Evolutionary conservation across 306 rosid species (phyloP), one percentile per base, ranked within the genome.

Genomic region (Fragaria ananassa): DNA sequence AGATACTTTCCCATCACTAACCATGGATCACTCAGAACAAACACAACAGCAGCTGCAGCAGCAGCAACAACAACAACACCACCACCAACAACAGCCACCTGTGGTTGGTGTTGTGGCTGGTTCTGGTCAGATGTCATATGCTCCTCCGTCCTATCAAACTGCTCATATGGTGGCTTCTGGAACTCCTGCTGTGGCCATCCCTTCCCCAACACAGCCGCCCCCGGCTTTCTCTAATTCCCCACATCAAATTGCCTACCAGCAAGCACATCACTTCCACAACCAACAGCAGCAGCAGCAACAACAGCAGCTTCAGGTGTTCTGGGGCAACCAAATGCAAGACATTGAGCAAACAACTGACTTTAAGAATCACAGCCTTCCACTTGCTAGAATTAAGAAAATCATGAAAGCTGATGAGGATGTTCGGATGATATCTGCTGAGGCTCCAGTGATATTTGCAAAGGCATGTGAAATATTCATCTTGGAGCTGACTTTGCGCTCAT

Each of bases 391-490:
- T 19, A 92, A 87, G 76, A 92, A 84, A 72, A 92, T 92, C 45
- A 90, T 92, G 97, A 92, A 87, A 83, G 96, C 92, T n/a, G 97
- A 92, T 79, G 96, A 88, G 87, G 97, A 92, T 76, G 97, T 92
- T 14, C 85, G 93, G 56, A 88, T 90, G 96, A 88, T 92, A 57
- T 90, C 96, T 3, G 89, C 93, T 1, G 96, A 92, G 82, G 97
- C 96, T 56, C 93, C 96, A 0, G 96, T 88, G 50, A 74, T 92
- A 76, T 90, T 92, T 72, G 96, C 93, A 9, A 92, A 90, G 81
- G 97, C 97, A 44, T 90, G 96, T 41, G 97, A 92, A 77, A 87
- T 92, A 89, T 90, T 90, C 84, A 86, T 84, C 81, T 76, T 90
- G 79, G 97, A 92, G 86, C 65, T 92, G 83, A 92, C 97, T 70